Conservation (phyloP, 768 basidiomycete genomes). For the Psilocybe cyanescens region DNA sequence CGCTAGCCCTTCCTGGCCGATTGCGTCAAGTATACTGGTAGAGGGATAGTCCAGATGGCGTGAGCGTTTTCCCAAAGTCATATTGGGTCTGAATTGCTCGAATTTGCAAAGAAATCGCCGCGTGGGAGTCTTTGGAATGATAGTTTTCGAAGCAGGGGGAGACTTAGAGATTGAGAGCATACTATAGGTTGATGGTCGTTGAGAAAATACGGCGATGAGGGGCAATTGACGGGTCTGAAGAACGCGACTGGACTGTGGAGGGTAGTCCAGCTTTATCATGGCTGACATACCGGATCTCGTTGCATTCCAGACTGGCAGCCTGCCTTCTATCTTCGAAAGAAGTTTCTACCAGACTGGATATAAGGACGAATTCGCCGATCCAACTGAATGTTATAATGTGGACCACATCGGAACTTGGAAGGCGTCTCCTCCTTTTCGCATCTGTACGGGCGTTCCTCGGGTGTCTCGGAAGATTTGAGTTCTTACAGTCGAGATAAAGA, state of each 20-base stretch:
- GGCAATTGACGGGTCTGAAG: not conserved
- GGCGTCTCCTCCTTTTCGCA: not conserved
- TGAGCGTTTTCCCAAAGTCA: conserved; percentile 28
- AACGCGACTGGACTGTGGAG: not conserved
- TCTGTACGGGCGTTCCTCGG: not conserved
- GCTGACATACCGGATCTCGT: not conserved
- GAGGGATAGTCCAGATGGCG: conserved; percentile 19
- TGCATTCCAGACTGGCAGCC: not conserved
- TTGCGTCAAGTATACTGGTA: not conserved
- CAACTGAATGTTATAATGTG: not conserved
- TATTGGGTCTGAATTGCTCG: conserved; percentile 32
- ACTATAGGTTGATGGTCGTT: not conserved
- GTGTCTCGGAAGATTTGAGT: not conserved
- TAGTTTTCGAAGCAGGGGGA: not conserved
- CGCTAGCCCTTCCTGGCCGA: not conserved
- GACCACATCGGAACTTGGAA: not conserved
- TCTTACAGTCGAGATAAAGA: too few species aligned
- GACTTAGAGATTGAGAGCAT: not conserved
- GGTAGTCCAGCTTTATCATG: not conserved
- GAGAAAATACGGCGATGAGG: not conserved
- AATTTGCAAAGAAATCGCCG: conserved; percentile 47
- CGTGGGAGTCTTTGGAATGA: conserved; percentile 33
- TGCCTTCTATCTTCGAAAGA: not conserved
- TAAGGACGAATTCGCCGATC: too few species aligned
- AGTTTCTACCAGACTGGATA: too few species aligned